phyloP scores from a whole-genome alignment of 257 asterid species.

The Capsicum pubescens region DNA sequence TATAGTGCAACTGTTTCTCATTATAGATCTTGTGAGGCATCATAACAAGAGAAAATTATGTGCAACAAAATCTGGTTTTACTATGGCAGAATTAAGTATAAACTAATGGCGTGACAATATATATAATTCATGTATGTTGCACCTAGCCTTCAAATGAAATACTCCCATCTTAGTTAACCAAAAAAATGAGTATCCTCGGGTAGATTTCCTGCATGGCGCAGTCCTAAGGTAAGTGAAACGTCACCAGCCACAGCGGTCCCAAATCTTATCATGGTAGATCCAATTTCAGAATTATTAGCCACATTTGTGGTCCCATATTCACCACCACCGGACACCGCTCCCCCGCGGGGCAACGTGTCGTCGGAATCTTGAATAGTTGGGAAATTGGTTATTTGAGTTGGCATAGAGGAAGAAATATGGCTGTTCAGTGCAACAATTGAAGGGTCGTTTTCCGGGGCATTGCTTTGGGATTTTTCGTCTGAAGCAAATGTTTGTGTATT shows the following conservation, averaged over 20 bases:
- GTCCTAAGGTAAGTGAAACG: slow-evolving; percentile 91
- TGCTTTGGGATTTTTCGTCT: slow-evolving; percentile 49
- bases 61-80: neutral
- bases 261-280: slow-evolving; percentile 62
- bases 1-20: neutral
- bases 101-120: neutral
- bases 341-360: slow-evolving; percentile 26
- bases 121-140: neutral
- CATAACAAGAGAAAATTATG: neutral
- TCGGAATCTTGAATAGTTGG: slow-evolving; percentile 33
- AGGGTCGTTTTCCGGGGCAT: slow-evolving; percentile 63
- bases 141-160: slow-evolving; percentile 34
- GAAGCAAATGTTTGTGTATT: slow-evolving; percentile 44
- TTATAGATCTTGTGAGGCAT: neutral
- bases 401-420: slow-evolving; percentile 31
- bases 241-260: slow-evolving; percentile 69
- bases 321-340: neutral
- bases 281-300: slow-evolving; percentile 42
- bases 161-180: slow-evolving; percentile 49
- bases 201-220: slow-evolving; percentile 84
- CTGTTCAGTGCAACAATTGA: slow-evolving; percentile 62
- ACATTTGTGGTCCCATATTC: slow-evolving; percentile 27
- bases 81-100: neutral
- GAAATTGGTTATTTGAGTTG: slow-evolving; percentile 23
- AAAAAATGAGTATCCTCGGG: slow-evolving; percentile 69